Percentiles rank a stretch among this genome's conserved stretches.
phyloP scores from a whole-genome alignment of 768 basidiomycete species.

The Mycena galopus region DNA sequence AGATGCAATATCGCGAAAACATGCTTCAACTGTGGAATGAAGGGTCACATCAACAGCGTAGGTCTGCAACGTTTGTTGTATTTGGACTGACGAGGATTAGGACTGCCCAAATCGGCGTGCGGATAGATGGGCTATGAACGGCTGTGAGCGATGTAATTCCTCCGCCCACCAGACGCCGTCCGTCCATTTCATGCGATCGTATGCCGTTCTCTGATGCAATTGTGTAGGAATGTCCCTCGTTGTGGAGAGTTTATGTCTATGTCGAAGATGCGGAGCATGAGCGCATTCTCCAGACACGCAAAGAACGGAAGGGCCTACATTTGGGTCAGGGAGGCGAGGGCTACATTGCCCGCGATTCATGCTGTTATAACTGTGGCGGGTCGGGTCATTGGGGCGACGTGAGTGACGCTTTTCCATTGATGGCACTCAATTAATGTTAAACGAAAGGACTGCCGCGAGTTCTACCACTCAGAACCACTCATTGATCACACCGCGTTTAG shows the following conservation, averaged over 20 bases:
- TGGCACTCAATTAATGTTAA: neutral
- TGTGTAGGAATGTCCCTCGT: slow-evolving; percentile 82
- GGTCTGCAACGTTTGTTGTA: neutral
- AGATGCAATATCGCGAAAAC: slow-evolving; percentile 86
- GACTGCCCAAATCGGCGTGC: slow-evolving; percentile 76
- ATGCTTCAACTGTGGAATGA: slow-evolving; percentile 87
- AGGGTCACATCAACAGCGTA: slow-evolving; percentile 82
- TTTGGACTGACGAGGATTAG: slow-evolving; percentile 47
- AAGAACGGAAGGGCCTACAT: slow-evolving; percentile 59
- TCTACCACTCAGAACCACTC: slow-evolving; percentile 56
- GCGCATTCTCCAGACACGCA: slow-evolving; percentile 59
- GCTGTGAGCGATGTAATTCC: slow-evolving; percentile 79
- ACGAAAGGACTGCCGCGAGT: slow-evolving; percentile 71
- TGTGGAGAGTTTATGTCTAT: slow-evolving; percentile 87
- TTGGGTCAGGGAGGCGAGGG: slow-evolving; percentile 84
- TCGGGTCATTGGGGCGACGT: slow-evolving; percentile 86
- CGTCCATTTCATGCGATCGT: too few species aligned
- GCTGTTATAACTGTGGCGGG: slow-evolving; percentile 87
- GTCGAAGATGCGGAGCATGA: slow-evolving; percentile 66
- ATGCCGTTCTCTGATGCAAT: neutral
- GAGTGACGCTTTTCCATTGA: slow-evolving; percentile 42
- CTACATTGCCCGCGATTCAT: slow-evolving; percentile 78
- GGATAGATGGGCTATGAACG: slow-evolving; percentile 45
- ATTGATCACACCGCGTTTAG: slow-evolving; percentile 78
- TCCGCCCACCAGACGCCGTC: slow-evolving; percentile 72